phyloP scores from a whole-genome alignment of 352 stramenopile species.

The Globisporangium spiculum region DNA sequence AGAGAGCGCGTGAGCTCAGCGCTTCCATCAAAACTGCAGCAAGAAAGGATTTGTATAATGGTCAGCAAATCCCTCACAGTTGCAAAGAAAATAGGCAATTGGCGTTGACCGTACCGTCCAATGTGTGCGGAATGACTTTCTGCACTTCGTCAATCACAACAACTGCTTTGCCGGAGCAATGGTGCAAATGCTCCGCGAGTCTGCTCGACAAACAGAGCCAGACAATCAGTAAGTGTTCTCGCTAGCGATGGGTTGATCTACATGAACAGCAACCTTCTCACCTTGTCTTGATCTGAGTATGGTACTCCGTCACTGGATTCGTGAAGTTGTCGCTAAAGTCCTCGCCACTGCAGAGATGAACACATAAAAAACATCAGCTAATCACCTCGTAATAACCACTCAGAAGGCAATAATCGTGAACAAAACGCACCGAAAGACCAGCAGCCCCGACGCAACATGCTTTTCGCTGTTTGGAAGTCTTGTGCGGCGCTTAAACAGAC shows the following conservation, averaged over 20 bases:
- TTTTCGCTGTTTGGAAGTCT: slow-evolving; percentile 75
- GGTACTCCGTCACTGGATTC: slow-evolving; percentile 80
- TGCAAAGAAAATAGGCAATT: neutral
- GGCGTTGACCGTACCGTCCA: slow-evolving; percentile 52
- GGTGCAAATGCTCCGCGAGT: slow-evolving; percentile 74
- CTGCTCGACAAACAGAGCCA: slow-evolving; percentile 19
- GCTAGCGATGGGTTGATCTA: neutral
- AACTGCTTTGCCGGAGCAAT: slow-evolving; percentile 84
- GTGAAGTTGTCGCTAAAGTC: slow-evolving; percentile 86
- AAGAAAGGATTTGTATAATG: neutral
- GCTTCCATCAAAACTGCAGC: slow-evolving; percentile 67
- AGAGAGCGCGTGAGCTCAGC: slow-evolving; percentile 61
- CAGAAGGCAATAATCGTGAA: neutral
- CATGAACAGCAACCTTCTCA: slow-evolving; percentile 15
- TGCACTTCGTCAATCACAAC: slow-evolving; percentile 92
- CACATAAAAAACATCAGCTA: neutral
- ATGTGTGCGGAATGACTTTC: slow-evolving; percentile 87
- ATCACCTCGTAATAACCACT: neutral
- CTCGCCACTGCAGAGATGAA: slow-evolving; percentile 49
- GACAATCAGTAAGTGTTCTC: neutral
- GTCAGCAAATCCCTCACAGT: neutral
- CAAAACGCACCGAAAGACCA: slow-evolving; percentile 65
- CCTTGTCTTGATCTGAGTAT: slow-evolving; percentile 84
- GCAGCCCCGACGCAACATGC: slow-evolving; percentile 53
- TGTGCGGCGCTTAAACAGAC: slow-evolving; percentile 78